phyloP scores from a whole-genome alignment of 2,329 filamentous ascomycete species.

The Alternaria postmessia region DNA sequence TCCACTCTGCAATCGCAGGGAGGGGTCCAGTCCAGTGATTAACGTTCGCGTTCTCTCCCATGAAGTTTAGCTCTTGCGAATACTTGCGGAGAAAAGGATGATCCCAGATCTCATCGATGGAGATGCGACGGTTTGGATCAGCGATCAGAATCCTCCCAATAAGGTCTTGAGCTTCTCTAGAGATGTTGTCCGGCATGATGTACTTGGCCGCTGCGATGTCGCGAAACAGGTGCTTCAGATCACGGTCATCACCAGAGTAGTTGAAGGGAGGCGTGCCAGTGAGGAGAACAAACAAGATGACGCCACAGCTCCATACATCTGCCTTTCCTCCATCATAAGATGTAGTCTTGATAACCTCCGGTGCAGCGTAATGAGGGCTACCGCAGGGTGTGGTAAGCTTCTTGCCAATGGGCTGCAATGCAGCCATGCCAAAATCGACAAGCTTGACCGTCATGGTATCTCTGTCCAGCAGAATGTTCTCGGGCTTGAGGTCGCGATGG shows the following conservation, averaged over 20 bases:
- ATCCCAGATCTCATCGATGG: conserved; percentile 81
- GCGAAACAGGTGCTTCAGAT: conserved; percentile 71
- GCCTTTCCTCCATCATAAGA: conserved; percentile 85
- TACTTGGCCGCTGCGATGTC: conserved; percentile 60
- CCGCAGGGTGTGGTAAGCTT: conserved; percentile 90
- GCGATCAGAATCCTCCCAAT: conserved; percentile 80
- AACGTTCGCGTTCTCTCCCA: conserved; percentile 62
- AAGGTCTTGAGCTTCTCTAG: conserved; percentile 75
- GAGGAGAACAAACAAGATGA: conserved; percentile 83
- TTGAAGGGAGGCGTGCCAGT: conserved; percentile 83
- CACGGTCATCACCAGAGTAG: conserved; percentile 56
- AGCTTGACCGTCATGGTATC: conserved; percentile 81
- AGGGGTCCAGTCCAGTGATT: conserved; percentile 63
- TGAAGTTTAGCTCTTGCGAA: conserved; percentile 72
- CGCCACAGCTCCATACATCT: conserved; percentile 89
- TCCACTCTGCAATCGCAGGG: conserved; percentile 68
- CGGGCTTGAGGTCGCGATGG: conserved; percentile 94
- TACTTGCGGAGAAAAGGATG: conserved; percentile 90
- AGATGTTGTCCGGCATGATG: conserved; percentile 61
- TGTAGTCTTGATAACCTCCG: conserved; percentile 81
- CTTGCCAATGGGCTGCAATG: conserved; percentile 80
- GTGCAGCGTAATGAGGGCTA: conserved; percentile 95
- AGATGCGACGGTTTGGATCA: conserved; percentile 80
- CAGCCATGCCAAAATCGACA: conserved; percentile 98
- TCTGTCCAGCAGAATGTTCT: conserved; percentile 88